Percentiles rank a stretch among this genome's conserved stretches.
These are phyloP conservation scores for Arthrocladium fulminans DNA, from an alignment of 2,329 filamentous ascomycete genomes.

Conservation along the genomic window DNA sequence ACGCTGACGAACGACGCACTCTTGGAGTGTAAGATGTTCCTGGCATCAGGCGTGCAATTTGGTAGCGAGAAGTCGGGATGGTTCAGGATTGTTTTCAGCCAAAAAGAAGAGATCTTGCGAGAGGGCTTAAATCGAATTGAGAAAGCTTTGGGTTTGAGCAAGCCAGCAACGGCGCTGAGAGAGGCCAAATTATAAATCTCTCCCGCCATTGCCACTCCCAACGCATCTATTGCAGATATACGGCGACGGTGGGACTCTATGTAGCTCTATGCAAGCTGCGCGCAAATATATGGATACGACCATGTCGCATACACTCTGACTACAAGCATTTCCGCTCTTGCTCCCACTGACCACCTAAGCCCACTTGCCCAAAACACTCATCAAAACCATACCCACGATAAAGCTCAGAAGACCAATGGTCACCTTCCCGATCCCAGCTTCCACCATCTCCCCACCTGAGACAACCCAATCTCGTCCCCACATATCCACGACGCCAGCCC, in stretches of 20 bases:
- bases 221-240: no score
- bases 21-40: constrained; percentile 30
- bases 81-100: constrained; percentile 36
- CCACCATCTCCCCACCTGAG: constrained; percentile 47
- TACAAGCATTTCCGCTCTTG: no score
- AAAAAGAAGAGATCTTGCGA: constrained; percentile 28
- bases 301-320: no score
- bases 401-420: constrained; percentile 45
- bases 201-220: no score
- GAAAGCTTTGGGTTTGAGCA: constrained; percentile 7
- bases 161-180: no score
- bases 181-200: no score
- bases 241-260: no score
- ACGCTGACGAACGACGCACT: constrained; percentile 19
- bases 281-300: no score
- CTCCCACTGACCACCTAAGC: no score
- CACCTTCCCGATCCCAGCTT: constrained; percentile 43
- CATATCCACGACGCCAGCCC: constrained; percentile 74
- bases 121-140: constrained; percentile 26
- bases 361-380: constrained; percentile 70
- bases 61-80: constrained; percentile 34
- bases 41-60: constrained; percentile 30
- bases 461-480: constrained; percentile 66
- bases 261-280: no score
- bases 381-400: constrained; percentile 54